Evolutionary conservation across 2,329 filamentous ascomycete species (phyloP).

Genomic region (Pseudogymnoascus sp.): DNA sequence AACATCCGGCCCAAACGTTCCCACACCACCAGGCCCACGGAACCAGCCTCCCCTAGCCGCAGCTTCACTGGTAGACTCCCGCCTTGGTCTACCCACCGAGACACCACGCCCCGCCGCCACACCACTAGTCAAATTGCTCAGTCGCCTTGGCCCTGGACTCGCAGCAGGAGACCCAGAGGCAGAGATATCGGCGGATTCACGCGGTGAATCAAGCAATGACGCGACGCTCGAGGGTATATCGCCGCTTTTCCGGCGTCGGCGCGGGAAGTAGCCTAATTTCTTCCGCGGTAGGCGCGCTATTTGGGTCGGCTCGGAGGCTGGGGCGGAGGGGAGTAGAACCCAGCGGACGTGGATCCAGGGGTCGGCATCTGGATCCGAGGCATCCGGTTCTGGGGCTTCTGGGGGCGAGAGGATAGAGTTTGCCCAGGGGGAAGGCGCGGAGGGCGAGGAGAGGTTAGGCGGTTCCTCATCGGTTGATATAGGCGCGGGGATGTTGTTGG

Average conservation of each 20-base stretch:
- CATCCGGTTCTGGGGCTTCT: constrained; percentile 14
- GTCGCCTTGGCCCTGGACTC: constrained; percentile 18
- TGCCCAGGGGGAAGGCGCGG: constrained; percentile 22
- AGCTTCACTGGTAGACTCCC: constrained; percentile 28
- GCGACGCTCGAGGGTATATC: background rate
- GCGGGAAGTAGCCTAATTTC: constrained; percentile 84
- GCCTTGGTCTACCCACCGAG: constrained; percentile 11
- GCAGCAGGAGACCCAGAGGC: constrained; percentile 18
- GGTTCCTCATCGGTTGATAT: constrained; percentile 36
- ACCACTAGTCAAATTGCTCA: constrained; percentile 26
- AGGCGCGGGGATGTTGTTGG: constrained; percentile 41
- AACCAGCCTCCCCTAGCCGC: constrained; percentile 52
- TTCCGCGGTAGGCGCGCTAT: constrained; percentile 77
- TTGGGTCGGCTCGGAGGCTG: constrained; percentile 59
- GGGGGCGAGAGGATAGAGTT: constrained; percentile 14
- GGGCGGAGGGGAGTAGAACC: constrained; percentile 68
- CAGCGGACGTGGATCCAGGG: constrained; percentile 84
- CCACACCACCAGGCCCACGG: constrained; percentile 78
- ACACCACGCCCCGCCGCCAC: constrained; percentile 24
- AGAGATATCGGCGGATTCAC: constrained; percentile 44
- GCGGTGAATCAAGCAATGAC: background rate
- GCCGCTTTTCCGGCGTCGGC: constrained; percentile 69
- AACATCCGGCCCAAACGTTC: constrained; percentile 64
- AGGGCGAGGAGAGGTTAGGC: constrained; percentile 16
- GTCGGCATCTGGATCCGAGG: constrained; percentile 37